Evolutionary conservation across 352 stramenopile species (phyloP).

Genomic region (Sclerospora graminicola): DNA sequence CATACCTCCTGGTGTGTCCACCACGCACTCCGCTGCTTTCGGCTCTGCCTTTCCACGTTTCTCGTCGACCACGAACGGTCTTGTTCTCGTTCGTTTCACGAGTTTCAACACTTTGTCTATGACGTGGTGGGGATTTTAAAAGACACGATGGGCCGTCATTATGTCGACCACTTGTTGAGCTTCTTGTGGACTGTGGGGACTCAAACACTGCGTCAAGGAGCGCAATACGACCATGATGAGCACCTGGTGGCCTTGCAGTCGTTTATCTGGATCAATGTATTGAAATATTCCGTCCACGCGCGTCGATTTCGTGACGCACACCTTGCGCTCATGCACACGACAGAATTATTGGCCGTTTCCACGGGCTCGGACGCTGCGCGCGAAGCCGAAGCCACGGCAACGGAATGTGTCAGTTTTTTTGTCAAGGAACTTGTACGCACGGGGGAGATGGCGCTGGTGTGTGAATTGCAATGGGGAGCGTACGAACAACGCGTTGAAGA

Average conservation of each 20-base stretch:
- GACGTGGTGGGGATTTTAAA: slow-evolving; percentile 55
- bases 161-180: slow-evolving; percentile 38
- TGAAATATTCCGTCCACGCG: slow-evolving; percentile 69
- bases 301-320: slow-evolving; percentile 51
- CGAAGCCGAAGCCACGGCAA: slow-evolving; percentile 36
- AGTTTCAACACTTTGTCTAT: slow-evolving; percentile 50
- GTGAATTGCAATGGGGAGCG: slow-evolving; percentile 57
- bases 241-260: slow-evolving; percentile 37
- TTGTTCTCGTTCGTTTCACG: no score
- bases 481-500: slow-evolving; percentile 55
- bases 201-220: slow-evolving; percentile 31
- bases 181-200: slow-evolving; percentile 63
- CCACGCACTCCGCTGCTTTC: slow-evolving; percentile 63
- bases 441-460: slow-evolving; percentile 54
- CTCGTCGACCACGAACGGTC: slow-evolving; percentile 25
- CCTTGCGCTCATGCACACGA: slow-evolving; percentile 58
- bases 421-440: slow-evolving; percentile 66
- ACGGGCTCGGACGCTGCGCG: slow-evolving; percentile 5
- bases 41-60: slow-evolving; percentile 54
- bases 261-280: slow-evolving; percentile 78
- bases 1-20: slow-evolving; percentile 56
- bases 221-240: slow-evolving; percentile 18
- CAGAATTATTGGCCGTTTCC: slow-evolving; percentile 29
- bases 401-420: slow-evolving; percentile 61
- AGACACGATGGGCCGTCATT: slow-evolving; percentile 48